Conservation (phyloP, 345 rosid species). For the Populus pruinosa region DNA sequence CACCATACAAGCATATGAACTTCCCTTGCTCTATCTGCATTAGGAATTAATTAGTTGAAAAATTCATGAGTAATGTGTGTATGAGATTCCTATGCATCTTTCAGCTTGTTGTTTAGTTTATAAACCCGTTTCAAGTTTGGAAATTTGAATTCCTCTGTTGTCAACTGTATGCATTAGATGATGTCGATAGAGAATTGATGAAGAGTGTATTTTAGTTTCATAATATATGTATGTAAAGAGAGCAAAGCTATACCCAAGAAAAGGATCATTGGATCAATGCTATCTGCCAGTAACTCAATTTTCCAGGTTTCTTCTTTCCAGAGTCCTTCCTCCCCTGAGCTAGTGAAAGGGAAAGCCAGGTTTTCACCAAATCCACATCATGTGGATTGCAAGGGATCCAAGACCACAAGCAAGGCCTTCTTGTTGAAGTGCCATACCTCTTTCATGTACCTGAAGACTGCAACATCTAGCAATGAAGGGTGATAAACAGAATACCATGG, state of each 20-base stretch:
- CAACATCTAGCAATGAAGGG: slow-evolving; percentile 46
- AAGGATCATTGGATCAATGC: slow-evolving; percentile 37
- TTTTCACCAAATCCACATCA: slow-evolving; percentile 89
- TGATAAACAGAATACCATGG: slow-evolving; percentile 69
- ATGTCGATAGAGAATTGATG: neutral
- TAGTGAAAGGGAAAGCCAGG: slow-evolving; percentile 72
- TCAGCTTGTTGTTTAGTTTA: neutral
- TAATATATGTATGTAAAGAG: neutral
- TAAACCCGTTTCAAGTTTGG: neutral
- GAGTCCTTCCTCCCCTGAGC: slow-evolving; percentile 46
- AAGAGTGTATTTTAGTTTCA: neutral
- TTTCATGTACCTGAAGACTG: slow-evolving; percentile 50
- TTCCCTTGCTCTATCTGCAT: slow-evolving; percentile 27
- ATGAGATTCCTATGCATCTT: neutral
- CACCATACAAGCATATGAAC: slow-evolving; percentile 67
- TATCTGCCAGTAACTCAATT: slow-evolving; percentile 53
- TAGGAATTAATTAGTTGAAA: neutral
- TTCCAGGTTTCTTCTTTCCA: slow-evolving; percentile 66
- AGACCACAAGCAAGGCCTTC: slow-evolving; percentile 63
- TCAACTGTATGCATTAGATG: neutral
- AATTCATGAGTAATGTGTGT: neutral
- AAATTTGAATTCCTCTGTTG: neutral
- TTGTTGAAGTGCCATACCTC: slow-evolving; percentile 64
- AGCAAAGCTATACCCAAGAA: slow-evolving; percentile 34
- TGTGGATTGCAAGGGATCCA: slow-evolving; percentile 78